These are phyloP conservation scores for Lenwebbia sp. DNA, from an alignment of 345 rosid species.

Conservation along the genomic window DNA sequence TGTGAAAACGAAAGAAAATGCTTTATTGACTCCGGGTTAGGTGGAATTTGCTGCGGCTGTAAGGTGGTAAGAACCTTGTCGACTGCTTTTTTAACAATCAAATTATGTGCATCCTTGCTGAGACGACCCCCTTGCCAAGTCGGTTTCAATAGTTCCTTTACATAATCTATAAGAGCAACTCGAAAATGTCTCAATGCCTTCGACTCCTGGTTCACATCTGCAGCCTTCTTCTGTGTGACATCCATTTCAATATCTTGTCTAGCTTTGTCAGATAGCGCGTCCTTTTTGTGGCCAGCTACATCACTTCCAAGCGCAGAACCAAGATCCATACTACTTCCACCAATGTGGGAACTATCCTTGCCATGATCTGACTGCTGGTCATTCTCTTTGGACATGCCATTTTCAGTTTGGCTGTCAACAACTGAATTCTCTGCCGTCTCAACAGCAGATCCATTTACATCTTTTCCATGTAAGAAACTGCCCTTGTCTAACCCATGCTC, in stretches of 20 bases:
- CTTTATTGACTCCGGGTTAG: conserved; percentile 29
- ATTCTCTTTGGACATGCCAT: conserved; percentile 31
- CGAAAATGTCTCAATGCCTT: conserved; percentile 52
- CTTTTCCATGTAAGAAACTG: conserved; percentile 18
- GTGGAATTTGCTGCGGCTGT: conserved; percentile 53
- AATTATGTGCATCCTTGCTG: conserved; percentile 73
- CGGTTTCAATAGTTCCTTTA: conserved; percentile 73
- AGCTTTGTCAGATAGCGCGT: conserved; percentile 17
- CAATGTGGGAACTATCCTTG: conserved; percentile 20
- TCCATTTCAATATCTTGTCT: conserved; percentile 22
- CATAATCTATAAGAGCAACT: conserved; percentile 45
- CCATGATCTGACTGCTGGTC: conserved; percentile 24
- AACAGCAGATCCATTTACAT: conserved; percentile 14
- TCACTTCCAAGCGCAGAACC: conserved; percentile 20
- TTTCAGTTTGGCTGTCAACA: conserved; percentile 28
- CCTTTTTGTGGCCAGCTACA: conserved; percentile 27
- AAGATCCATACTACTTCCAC: conserved; percentile 14
- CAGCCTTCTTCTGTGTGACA: conserved; percentile 34
- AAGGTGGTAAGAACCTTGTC: conserved; percentile 64
- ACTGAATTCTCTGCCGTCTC: conserved; percentile 37
- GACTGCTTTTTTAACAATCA: conserved; percentile 56
- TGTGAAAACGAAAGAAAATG: conserved; percentile 50
- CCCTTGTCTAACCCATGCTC: conserved; percentile 25
- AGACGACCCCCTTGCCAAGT: conserved; percentile 78
- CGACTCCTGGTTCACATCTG: conserved; percentile 29